A percentile compares a stretch with the other conserved stretches of the same genome.
phyloP scores from a whole-genome alignment of 1,284 basidiomycete genomes.

The Nidula niveotomentosa region DNA sequence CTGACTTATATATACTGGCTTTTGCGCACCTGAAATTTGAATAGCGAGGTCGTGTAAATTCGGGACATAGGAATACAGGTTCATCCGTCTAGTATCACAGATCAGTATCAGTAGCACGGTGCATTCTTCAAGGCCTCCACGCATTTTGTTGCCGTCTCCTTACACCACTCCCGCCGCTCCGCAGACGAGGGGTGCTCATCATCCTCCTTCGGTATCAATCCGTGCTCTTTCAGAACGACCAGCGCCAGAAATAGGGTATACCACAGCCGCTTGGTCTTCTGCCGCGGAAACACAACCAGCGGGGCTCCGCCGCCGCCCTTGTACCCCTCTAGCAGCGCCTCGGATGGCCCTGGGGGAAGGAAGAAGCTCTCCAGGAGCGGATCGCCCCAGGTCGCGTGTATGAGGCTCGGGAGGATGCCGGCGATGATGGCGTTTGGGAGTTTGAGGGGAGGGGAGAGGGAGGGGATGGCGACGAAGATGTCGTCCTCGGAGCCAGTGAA shows the following conservation, averaged over 20 bases:
- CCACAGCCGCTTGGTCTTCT: constrained; percentile 70
- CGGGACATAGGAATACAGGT: too few species aligned
- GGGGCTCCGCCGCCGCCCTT: constrained; percentile 37
- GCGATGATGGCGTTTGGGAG: constrained; percentile 25
- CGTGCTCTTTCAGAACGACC: constrained; percentile 40
- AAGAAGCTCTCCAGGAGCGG: constrained; percentile 68
- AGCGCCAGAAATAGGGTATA: constrained; percentile 68
- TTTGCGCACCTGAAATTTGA: too few species aligned
- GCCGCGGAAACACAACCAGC: constrained; percentile 52
- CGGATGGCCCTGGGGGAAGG: constrained; percentile 42
- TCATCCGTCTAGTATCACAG: too few species aligned
- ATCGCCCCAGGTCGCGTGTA: constrained; percentile 71
- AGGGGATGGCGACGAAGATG: constrained; percentile 20
- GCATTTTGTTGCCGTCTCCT: constrained; percentile 31
- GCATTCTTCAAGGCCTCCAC: constrained; percentile 42
- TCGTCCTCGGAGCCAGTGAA: constrained; percentile 57
- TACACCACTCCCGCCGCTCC: constrained; percentile 40
- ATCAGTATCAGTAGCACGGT: constrained; percentile 34
- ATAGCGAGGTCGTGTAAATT: too few species aligned
- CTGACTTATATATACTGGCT: too few species aligned
- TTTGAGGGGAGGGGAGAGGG: constrained; percentile 1
- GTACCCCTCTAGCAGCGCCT: constrained; percentile 61
- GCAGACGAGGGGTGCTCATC: not conserved
- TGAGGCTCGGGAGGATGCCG: constrained; percentile 48
- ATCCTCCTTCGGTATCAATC: constrained; percentile 4